Percentiles rank a stretch among this genome's conserved stretches.
phyloP scores from a whole-genome alignment of 176 grass and related monocot species.

The Carex parvula region DNA sequence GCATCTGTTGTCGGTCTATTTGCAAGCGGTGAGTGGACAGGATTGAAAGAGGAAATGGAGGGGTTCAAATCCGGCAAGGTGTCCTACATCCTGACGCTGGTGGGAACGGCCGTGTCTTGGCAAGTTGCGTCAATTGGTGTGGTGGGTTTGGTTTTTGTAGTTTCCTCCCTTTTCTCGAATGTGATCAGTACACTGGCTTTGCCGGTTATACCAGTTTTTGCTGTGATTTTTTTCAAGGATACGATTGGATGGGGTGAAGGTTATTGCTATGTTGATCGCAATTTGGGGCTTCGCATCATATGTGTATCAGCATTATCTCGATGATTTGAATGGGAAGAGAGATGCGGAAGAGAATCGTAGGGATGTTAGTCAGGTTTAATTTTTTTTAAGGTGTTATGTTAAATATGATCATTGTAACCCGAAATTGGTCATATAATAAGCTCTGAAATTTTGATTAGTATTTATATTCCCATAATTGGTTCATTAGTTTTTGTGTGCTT shows the following conservation, averaged over 20 bases:
- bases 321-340: constrained; percentile 57
- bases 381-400: constrained; percentile 10
- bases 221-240: constrained; percentile 88
- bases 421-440: constrained; percentile 8
- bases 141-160: constrained; percentile 79
- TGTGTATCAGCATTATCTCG: constrained; percentile 73
- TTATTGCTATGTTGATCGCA: constrained; percentile 71
- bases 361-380: constrained; percentile 32
- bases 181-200: constrained; percentile 78
- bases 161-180: constrained; percentile 91
- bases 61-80: constrained; percentile 52
- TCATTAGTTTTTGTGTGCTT: not conserved
- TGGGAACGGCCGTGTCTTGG: constrained; percentile 78
- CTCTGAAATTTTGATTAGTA: constrained; percentile 12
- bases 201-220: constrained; percentile 70
- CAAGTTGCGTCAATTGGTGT: constrained; percentile 67
- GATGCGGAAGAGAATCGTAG: constrained; percentile 33
- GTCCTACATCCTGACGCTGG: constrained; percentile 74
- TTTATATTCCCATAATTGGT: constrained; percentile 9
- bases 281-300: constrained; percentile 86
- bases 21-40: constrained; percentile 77
- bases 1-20: constrained; percentile 66
- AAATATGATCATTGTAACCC: constrained; percentile 23
- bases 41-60: constrained; percentile 65
- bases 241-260: constrained; percentile 79